A percentile compares a stretch with the other conserved stretches of the same genome.
These are phyloP conservation scores for Xylaria sp. DNA, from an alignment of 2,329 filamentous ascomycete species.

Conservation along the genomic window DNA sequence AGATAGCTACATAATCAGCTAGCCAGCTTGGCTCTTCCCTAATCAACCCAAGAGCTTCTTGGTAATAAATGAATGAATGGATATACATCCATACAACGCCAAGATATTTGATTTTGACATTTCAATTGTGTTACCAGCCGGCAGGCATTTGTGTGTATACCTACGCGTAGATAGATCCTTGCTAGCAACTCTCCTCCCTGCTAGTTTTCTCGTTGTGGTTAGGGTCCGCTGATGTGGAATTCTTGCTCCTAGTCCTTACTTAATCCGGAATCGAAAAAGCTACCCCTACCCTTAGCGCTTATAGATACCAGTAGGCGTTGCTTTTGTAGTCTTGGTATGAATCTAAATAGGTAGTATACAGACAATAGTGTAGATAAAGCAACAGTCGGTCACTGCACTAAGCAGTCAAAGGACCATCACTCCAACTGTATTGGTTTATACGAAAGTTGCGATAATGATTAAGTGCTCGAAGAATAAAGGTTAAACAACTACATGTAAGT, in stretches of 20 bases:
- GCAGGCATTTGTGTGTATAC: constrained; percentile 19
- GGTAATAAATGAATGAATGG: neutral
- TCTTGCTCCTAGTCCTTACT: neutral
- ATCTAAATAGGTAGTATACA: neutral
- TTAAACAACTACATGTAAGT: no score
- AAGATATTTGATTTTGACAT: constrained; percentile 12
- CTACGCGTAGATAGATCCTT: neutral
- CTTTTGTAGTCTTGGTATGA: neutral
- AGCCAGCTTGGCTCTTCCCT: neutral
- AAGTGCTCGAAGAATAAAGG: no score
- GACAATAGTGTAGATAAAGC: neutral
- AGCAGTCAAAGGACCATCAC: neutral
- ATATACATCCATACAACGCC: constrained; percentile 1
- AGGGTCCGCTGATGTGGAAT: constrained; percentile 19
- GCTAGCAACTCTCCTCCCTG: constrained; percentile 6
- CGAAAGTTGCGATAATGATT: neutral
- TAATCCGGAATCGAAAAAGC: neutral
- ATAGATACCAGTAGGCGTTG: neutral
- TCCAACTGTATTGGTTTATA: neutral
- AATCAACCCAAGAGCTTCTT: neutral
- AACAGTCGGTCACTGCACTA: neutral
- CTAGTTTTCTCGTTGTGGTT: constrained; percentile 5
- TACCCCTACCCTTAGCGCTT: constrained; percentile 7
- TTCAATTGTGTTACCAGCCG: constrained; percentile 13
- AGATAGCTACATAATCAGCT: neutral